A percentile compares a stretch with the other conserved stretches of the same genome.
Conservation (phyloP, 1,139 yeast genomes). For the Lodderomyces theae region DNA sequence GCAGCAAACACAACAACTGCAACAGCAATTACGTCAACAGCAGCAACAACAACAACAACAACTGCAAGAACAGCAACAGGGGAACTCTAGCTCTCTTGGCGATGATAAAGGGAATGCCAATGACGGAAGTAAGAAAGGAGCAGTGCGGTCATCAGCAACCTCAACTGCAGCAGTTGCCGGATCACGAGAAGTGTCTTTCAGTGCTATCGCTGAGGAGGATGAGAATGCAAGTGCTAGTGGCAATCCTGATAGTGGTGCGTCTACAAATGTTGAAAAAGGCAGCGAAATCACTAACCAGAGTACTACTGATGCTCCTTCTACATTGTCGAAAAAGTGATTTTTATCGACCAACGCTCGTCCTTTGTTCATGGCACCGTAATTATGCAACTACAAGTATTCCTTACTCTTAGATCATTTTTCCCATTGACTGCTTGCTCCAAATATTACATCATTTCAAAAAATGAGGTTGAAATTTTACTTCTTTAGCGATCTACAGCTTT, state of each 20-base stretch:
- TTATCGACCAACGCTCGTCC: too few relatives aligned
- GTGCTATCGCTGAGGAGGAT: not conserved
- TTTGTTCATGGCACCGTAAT: too few relatives aligned
- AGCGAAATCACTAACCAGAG: not conserved
- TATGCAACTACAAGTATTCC: too few relatives aligned
- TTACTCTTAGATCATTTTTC: too few relatives aligned
- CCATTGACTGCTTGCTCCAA: too few relatives aligned
- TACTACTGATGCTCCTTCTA: not conserved
- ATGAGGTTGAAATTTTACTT: not conserved
- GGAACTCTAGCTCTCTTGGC: not conserved
- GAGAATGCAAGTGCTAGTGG: not conserved
- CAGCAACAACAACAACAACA: conserved; percentile 4
- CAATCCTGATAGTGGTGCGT: not conserved
- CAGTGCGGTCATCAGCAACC: too few relatives aligned
- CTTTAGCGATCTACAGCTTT: not conserved
- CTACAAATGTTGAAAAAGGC: not conserved
- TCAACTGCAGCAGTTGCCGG: not conserved
- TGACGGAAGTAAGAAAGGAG: not conserved
- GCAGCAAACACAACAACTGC: conserved; percentile 2
- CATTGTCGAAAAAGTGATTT: not conserved
- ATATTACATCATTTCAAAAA: too few relatives aligned
- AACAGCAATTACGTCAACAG: not conserved
- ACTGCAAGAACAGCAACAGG: not conserved
- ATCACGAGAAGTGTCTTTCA: not conserved
- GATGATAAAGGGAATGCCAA: not conserved